Evolutionary conservation across 164 flowering plant species (phyloP), one percentile per base, ranked within the genome.

Genomic region (Vitis rupestris): DNA sequence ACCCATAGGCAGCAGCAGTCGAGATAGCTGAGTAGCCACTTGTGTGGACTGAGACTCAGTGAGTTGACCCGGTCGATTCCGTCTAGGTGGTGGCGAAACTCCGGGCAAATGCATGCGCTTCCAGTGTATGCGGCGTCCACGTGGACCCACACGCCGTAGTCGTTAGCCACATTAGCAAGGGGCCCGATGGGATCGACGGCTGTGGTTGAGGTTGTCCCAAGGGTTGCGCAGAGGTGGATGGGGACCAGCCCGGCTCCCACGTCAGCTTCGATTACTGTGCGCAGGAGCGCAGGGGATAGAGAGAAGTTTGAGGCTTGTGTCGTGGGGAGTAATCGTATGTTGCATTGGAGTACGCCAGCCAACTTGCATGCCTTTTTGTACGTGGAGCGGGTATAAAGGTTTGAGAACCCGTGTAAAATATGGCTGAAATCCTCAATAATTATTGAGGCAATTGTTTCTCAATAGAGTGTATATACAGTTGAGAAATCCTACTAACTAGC

Each of bases 1-100:
- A 89, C 82, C 91, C 91, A 89, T 44, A 87, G 37, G 67, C 94
- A 87, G 57, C 87, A 86, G 37, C 87, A 85, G 51, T 87, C 90
- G 75, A 87, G 61, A 72, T 73, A 72, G 9, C 79, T 79, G 27
- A 87, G 81, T 1, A 89, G 63, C 93, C 91, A 87, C 59, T 89
- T 89, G 59, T 86, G 91, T 0, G 88, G 85, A 57, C 79, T 82
- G 13, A 86, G 53, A 60, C 90, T 89, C 23, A 87, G 9, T 3
- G 91, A 87, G 74, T 86, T 85, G 0, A 73, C 83, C 19, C 63
- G 59, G 9, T 87, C 92, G 1, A 89, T 63, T 12, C 88, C 91
- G 59, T 81, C 58, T 50, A 89, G 23, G 54, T 75, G 76, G 14
- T 79, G 78, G 9, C 90, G 75, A 27, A 80, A 86, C 82, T 89